Evolutionary conservation across 2,329 filamentous ascomycete species (phyloP).

Genomic region (Stachybotrys echinatus): DNA sequence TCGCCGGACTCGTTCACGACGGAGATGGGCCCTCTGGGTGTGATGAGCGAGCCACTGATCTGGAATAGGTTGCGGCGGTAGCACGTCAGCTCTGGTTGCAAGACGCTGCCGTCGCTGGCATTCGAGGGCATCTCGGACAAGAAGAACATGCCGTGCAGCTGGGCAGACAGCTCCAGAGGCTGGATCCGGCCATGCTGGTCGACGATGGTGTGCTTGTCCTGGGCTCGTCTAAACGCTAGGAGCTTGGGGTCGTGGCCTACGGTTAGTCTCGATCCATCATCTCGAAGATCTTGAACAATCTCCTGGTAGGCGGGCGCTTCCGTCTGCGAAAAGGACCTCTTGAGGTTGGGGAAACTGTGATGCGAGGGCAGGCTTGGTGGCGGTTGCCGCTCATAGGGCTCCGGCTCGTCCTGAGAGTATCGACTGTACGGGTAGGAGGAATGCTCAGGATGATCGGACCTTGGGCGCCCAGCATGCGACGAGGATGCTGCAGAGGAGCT

Average conservation of each 20-base stretch:
- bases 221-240: conserved; percentile 50
- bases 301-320: conserved; percentile 54
- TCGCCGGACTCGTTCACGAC: conserved; percentile 81
- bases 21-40: conserved; percentile 72
- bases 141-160: conserved; percentile 87
- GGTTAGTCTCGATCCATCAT: conserved; percentile 51
- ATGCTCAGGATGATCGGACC: conserved; percentile 45
- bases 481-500: conserved; percentile 38
- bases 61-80: conserved; percentile 95
- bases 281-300: conserved; percentile 55
- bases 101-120: conserved; percentile 47
- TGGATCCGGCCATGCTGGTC: conserved; percentile 55
- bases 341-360: conserved; percentile 50
- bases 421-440: conserved; percentile 46
- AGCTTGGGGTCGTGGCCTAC: conserved; percentile 58
- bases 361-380: conserved; percentile 32
- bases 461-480: conserved; percentile 43
- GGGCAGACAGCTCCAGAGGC: conserved; percentile 60
- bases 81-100: conserved; percentile 84
- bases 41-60: conserved; percentile 82
- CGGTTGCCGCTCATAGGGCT: conserved; percentile 48
- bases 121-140: conserved; percentile 72
- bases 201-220: conserved; percentile 56
- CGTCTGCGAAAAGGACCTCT: conserved; percentile 51
- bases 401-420: conserved; percentile 49